Conservation (phyloP, 495 filamentous ascomycete species). For the Neurospora sp. region DNA sequence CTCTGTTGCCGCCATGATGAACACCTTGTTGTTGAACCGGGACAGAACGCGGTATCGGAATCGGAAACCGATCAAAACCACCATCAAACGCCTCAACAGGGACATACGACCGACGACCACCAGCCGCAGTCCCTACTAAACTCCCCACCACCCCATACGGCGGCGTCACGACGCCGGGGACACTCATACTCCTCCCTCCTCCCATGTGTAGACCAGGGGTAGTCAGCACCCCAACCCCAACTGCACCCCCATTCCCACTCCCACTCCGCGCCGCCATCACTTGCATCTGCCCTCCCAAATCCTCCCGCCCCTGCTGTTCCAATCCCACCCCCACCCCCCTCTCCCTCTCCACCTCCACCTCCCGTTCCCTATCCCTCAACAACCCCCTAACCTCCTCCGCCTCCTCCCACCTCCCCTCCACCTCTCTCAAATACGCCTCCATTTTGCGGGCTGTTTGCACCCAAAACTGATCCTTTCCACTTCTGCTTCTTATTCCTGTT, state of each 20-base stretch:
- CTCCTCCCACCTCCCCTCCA: conserved; percentile 9
- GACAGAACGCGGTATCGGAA: not conserved
- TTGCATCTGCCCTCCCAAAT: not conserved
- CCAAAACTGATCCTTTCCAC: conserved; percentile 5
- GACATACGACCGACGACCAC: not conserved
- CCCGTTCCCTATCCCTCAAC: not conserved
- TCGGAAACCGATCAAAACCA: not conserved
- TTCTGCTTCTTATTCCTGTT: no score
- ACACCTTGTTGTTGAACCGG: not conserved
- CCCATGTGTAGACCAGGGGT: not conserved
- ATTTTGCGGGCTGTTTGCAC: conserved; percentile 15
- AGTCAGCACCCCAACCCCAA: not conserved
- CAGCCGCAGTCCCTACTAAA: not conserved
- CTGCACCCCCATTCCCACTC: not conserved
- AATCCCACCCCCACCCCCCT: not conserved
- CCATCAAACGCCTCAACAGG: not conserved
- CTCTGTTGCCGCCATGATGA: not conserved
- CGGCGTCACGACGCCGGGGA: not conserved
- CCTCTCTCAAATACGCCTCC: conserved; percentile 11
- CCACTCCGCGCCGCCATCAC: not conserved
- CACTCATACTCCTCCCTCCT: not conserved
- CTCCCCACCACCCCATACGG: not conserved
- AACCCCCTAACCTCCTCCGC: conserved; percentile 9
- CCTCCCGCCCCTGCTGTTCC: not conserved
- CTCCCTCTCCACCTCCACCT: not conserved